phyloP scores from a whole-genome alignment of 2,329 filamentous ascomycete genomes.

The Podosphaera aphanis region DNA sequence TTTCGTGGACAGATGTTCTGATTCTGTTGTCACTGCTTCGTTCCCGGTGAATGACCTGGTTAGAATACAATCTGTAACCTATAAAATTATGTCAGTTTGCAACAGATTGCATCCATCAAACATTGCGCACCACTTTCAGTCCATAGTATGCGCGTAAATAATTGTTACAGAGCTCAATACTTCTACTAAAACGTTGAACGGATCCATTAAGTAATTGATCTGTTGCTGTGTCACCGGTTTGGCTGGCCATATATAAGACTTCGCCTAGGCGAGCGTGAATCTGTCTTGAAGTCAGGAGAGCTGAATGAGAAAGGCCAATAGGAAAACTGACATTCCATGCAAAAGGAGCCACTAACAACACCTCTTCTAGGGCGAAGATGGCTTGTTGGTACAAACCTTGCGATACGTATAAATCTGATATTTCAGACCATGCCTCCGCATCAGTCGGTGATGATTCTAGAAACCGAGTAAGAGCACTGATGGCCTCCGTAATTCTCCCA shows the following conservation, averaged over 20 bases:
- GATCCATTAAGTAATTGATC: constrained; percentile 43
- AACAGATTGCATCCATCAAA: background rate
- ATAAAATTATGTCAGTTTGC: background rate
- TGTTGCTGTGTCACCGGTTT: constrained; percentile 18
- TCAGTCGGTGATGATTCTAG: constrained; percentile 73
- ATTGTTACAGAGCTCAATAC: constrained; percentile 79
- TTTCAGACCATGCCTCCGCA: constrained; percentile 78
- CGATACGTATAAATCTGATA: constrained; percentile 64
- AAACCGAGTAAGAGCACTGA: constrained; percentile 47
- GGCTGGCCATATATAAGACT: constrained; percentile 47
- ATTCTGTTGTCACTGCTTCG: constrained; percentile 24
- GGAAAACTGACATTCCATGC: constrained; percentile 63
- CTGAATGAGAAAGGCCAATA: background rate
- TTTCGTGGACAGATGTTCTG: constrained; percentile 27
- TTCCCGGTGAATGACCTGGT: constrained; percentile 15
- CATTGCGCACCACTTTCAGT: constrained; percentile 41
- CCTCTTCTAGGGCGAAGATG: constrained; percentile 75
- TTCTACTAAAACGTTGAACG: constrained; percentile 66
- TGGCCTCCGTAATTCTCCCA: constrained; percentile 46
- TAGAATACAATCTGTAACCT: constrained; percentile 1
- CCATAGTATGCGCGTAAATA: constrained; percentile 88
- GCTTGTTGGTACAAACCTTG: constrained; percentile 64
- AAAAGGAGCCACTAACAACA: constrained; percentile 65
- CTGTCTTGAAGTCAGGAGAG: constrained; percentile 20
- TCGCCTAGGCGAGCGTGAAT: constrained; percentile 76